Evolutionary conservation across 139 green algal species (phyloP), one percentile per base, ranked within the genome.

Genomic region (Edaphochlamys debaryana): DNA sequence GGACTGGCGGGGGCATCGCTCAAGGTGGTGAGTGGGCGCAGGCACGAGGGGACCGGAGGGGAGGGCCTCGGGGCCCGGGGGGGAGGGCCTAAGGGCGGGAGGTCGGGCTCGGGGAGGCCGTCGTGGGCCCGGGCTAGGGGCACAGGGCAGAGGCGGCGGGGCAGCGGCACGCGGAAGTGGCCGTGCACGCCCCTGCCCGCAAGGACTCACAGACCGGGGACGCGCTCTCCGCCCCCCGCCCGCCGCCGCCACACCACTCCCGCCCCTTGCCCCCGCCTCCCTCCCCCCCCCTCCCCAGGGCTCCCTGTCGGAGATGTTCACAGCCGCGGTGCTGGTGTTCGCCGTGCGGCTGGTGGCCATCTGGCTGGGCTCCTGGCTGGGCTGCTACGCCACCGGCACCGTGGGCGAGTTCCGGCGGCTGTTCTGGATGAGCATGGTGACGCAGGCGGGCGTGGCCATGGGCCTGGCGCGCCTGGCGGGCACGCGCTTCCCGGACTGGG

Each of bases 341-440:
- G 40, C 42, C 0, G 91, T 89, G 52, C 91, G 95, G 4, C 72
- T 97, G 48, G 70, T 48, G 0, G 94, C 90, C 75, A 92, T 98
- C 37, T 92, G 76, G 32, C 27, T 90, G 13, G 95, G 95, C 23
- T 89, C 83, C 79, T 95, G 88, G 88, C 34, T 91, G 54, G 95
- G 95, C 34, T 93, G 90, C 77, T 86, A 38, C 41, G 27, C 80
- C 23, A 94, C 92, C 1, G 79, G 71, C 29, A 87, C 90, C 1
- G 72, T 81, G 29, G 13, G 67, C 0, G 92, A 94, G 29, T 72
- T 91, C 41, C 54, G 90, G n/a, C 79, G 78, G 34, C 58, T 85
- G n/a, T 92, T 98, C 63, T 97, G 94, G 94, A 80, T 92, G 75
- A 89, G 87, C 69, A 96, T 96, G 95, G 82, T 98, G 70, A 98